Evolutionary conservation across 2,329 filamentous ascomycete species (phyloP).

Genomic region (Hypoxylon sp.): DNA sequence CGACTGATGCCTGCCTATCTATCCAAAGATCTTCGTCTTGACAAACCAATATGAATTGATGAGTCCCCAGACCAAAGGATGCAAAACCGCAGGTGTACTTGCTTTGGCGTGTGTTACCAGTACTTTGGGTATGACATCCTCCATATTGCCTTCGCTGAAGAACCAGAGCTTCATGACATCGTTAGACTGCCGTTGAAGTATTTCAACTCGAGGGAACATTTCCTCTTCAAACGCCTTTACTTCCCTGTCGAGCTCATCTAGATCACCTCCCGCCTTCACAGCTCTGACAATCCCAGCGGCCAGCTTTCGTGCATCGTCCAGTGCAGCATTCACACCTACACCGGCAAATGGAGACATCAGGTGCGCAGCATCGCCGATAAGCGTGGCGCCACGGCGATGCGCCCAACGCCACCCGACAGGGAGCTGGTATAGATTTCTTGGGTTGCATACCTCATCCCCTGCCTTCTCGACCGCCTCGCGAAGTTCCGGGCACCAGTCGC

Average conservation of each 20-base stretch:
- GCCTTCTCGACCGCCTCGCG: conserved; percentile 53
- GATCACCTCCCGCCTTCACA: conserved; percentile 32
- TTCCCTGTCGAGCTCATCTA: conserved; percentile 46
- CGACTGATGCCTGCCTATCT: no score
- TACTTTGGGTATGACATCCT: conserved; percentile 32
- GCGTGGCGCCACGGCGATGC: conserved; percentile 57
- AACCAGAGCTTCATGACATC: conserved; percentile 58
- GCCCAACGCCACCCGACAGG: conserved; percentile 60
- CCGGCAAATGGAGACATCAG: conserved; percentile 66
- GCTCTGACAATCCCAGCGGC: conserved; percentile 52
- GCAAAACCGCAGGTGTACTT: conserved; percentile 16
- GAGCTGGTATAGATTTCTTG: conserved; percentile 61
- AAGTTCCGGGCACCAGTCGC: conserved; percentile 55
- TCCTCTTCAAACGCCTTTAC: conserved; percentile 49
- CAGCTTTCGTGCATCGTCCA: conserved; percentile 63
- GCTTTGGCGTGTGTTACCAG: conserved; percentile 23
- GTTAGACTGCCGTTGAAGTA: conserved; percentile 53
- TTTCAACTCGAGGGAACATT: conserved; percentile 51
- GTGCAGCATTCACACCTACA: conserved; percentile 66
- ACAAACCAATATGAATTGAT: conserved; percentile 33
- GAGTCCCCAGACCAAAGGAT: conserved; percentile 25
- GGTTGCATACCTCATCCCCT: conserved; percentile 48
- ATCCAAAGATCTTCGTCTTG: conserved; percentile 20
- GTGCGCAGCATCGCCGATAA: conserved; percentile 69
- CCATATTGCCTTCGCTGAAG: conserved; percentile 48